Evolutionary conservation across 371 early-diverging fungal species (phyloP).

Genomic region (Saksenaea vasiformis): DNA sequence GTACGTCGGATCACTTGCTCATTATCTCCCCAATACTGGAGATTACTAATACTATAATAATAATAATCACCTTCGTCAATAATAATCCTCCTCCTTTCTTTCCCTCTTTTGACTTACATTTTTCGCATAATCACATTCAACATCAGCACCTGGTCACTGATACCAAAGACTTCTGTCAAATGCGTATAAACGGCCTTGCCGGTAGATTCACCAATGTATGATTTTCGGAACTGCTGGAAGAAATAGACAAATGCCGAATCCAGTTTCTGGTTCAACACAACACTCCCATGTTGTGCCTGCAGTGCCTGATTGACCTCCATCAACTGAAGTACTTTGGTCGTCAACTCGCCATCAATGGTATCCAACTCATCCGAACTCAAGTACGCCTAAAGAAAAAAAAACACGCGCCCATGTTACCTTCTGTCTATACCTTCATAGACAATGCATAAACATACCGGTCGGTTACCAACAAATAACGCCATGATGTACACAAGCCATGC

Average conservation of each 20-base stretch:
- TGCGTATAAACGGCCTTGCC: constrained; percentile 55
- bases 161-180: constrained; percentile 53
- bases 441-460: constrained; percentile 49
- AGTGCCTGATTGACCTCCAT: constrained; percentile 56
- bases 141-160: constrained; percentile 56
- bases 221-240: constrained; percentile 73
- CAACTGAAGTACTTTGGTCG: constrained; percentile 59
- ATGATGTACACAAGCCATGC: constrained; percentile 85
- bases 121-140: constrained; percentile 70
- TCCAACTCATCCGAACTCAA: constrained; percentile 67
- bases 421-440: background rate
- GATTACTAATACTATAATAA: constrained; percentile 21
- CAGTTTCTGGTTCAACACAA: constrained; percentile 56
- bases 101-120: constrained; percentile 46
- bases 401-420: background rate
- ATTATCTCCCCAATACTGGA: constrained; percentile 33
- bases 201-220: constrained; percentile 68
- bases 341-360: constrained; percentile 65
- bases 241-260: constrained; percentile 81
- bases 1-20: constrained; percentile 30
- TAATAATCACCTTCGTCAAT: background rate
- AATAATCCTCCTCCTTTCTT: background rate
- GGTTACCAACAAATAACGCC: constrained; percentile 67
- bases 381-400: constrained; percentile 49
- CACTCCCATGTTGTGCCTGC: constrained; percentile 43